Percentiles rank a stretch among this genome's conserved stretches.
Conservation (phyloP, 1,284 basidiomycete species). For the Ganoderma sinense region DNA sequence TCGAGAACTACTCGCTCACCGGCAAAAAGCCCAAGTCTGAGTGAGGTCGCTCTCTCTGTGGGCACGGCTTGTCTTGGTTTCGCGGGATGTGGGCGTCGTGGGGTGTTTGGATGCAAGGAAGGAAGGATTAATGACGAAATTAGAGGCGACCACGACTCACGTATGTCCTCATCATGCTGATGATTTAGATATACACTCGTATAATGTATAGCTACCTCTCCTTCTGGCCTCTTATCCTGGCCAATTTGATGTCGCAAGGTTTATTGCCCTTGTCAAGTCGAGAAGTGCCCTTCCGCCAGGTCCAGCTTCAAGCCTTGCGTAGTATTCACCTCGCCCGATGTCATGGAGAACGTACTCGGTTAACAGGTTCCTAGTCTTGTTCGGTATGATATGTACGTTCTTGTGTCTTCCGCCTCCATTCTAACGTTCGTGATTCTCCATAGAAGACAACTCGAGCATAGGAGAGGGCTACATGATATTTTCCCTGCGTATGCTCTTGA, state of each 20-base stretch:
- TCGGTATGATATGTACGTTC: too few relatives aligned
- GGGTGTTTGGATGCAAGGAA: background rate
- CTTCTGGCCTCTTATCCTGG: background rate
- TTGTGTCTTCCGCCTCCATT: too few relatives aligned
- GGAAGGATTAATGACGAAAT: conserved; percentile 3
- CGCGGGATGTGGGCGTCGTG: background rate
- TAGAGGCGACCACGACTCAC: background rate
- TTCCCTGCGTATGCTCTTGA: too few relatives aligned
- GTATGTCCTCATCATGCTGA: conserved; percentile 5
- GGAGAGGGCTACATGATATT: too few relatives aligned
- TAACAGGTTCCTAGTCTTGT: too few relatives aligned
- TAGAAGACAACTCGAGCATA: too few relatives aligned
- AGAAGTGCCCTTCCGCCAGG: too few relatives aligned
- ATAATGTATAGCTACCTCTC: conserved; percentile 10
- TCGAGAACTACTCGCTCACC: conserved; percentile 45
- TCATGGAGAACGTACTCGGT: too few relatives aligned
- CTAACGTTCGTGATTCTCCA: too few relatives aligned
- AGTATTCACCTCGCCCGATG: too few relatives aligned
- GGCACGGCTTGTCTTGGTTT: background rate
- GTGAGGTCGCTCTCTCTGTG: conserved; percentile 12
- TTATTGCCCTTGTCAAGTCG: background rate
- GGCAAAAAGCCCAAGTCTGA: conserved; percentile 39
- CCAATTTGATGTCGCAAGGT: background rate
- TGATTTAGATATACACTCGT: conserved; percentile 14
- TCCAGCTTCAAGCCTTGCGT: too few relatives aligned